Percentiles rank a stretch among this genome's conserved stretches.
These are phyloP conservation scores for Quercus bicolor DNA, from an alignment of 306 rosid genomes.

Conservation along the genomic window DNA sequence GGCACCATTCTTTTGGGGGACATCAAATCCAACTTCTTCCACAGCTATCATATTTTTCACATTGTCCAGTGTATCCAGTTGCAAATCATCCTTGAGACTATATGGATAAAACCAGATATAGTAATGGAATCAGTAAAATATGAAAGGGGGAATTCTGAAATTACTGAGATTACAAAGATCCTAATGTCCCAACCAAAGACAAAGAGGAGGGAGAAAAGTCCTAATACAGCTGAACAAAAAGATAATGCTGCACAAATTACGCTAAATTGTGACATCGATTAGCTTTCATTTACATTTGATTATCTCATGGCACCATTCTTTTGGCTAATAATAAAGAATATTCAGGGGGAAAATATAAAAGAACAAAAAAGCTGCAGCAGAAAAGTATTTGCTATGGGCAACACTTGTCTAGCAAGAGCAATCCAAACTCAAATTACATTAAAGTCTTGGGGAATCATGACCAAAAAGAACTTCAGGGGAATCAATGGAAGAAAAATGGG, in stretches of 20 bases:
- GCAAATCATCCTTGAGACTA: constrained; percentile 1
- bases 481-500: not conserved
- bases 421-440: not conserved
- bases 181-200: not conserved
- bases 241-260: not conserved
- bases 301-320: not conserved
- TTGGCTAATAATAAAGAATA: not conserved
- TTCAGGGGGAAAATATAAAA: not conserved
- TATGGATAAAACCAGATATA: not conserved
- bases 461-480: not conserved
- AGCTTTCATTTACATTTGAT: not conserved
- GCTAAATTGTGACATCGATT: not conserved
- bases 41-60: not conserved
- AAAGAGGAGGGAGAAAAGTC: not conserved
- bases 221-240: not conserved
- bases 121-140: not conserved
- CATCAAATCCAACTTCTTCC: constrained; percentile 22
- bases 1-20: not conserved
- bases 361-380: not conserved
- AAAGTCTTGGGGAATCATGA: too few relatives aligned
- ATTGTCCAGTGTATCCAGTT: constrained; percentile 16
- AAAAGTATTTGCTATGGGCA: not conserved
- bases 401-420: not conserved
- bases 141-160: not conserved
- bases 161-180: not conserved